These are phyloP conservation scores for Candida michaelii DNA, from an alignment of 805 yeast species.

Conservation along the genomic window DNA sequence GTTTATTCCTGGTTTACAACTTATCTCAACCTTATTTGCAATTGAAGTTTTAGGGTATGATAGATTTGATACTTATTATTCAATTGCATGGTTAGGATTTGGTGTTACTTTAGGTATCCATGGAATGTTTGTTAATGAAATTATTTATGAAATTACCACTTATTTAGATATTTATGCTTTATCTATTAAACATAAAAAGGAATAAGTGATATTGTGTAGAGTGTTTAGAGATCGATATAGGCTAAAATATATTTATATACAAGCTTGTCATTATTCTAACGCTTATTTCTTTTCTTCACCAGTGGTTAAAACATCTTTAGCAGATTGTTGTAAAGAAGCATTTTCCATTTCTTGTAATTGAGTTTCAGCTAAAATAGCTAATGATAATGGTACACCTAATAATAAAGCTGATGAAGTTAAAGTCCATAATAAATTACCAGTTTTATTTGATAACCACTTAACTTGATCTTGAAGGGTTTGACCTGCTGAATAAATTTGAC, in stretches of 20 bases:
- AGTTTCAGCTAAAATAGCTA: constrained; percentile 88
- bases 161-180: constrained; percentile 85
- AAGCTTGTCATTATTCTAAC: constrained; percentile 10
- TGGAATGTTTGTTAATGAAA: constrained; percentile 69
- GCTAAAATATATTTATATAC: constrained; percentile 12
- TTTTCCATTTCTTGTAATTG: constrained; percentile 94
- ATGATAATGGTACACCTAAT: constrained; percentile 88
- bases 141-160: constrained; percentile 74
- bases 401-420: constrained; percentile 79
- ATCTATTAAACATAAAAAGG: constrained; percentile 76
- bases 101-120: constrained; percentile 69
- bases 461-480: constrained; percentile 27
- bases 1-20: constrained; percentile 59
- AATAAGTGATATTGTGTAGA: constrained; percentile 17
- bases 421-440: constrained; percentile 84
- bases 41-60: constrained; percentile 38
- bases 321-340: constrained; percentile 75
- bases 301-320: constrained; percentile 71
- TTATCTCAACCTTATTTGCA: constrained; percentile 33
- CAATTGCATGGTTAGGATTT: constrained; percentile 63
- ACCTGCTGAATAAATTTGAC: constrained; percentile 36
- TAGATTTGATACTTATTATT: constrained; percentile 43
- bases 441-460: constrained; percentile 49
- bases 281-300: constrained; percentile 50
- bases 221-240: neutral